These are phyloP conservation scores for Leersia perrieri DNA, from an alignment of 176 grass and related monocot genomes.

Conservation along the genomic window DNA sequence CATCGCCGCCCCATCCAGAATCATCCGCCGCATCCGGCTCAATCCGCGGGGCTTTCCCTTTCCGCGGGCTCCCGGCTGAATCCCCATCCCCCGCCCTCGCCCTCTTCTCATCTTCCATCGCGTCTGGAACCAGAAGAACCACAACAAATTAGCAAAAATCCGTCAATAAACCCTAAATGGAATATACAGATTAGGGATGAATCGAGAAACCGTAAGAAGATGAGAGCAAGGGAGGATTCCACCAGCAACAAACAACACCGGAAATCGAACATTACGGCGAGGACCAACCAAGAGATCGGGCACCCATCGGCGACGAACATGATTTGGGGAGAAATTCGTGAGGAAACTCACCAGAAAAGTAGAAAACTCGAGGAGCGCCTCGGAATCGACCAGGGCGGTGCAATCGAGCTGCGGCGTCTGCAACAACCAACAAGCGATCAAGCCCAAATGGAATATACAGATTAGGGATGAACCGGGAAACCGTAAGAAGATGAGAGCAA, in stretches of 20 bases:
- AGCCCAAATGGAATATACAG: neutral
- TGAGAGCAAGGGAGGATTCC: too few species aligned
- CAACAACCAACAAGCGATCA: too few species aligned
- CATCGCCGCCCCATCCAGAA: neutral
- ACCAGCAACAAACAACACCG: too few species aligned
- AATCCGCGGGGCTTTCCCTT: neutral
- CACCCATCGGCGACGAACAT: neutral
- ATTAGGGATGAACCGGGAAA: neutral
- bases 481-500: too few species aligned
- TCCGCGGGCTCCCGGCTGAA: neutral
- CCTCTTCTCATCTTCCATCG: slow-evolving; percentile 31
- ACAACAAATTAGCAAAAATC: neutral
- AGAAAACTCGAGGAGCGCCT: neutral
- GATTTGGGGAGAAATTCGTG: too few species aligned
- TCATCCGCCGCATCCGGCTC: neutral
- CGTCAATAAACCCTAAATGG: neutral
- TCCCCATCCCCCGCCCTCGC: slow-evolving; percentile 19
- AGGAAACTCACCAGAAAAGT: slow-evolving; percentile 8
- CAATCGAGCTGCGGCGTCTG: too few species aligned
- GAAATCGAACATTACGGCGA: too few species aligned
- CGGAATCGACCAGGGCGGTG: too few species aligned
- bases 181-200: neutral
- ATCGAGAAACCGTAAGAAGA: too few species aligned
- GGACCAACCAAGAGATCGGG: slow-evolving; percentile 4
- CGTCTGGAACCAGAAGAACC: slow-evolving; percentile 18